Base-by-base conservation (phyloP, 805 yeast genomes). In the Saccharomyces kudriavzevii region DNA sequence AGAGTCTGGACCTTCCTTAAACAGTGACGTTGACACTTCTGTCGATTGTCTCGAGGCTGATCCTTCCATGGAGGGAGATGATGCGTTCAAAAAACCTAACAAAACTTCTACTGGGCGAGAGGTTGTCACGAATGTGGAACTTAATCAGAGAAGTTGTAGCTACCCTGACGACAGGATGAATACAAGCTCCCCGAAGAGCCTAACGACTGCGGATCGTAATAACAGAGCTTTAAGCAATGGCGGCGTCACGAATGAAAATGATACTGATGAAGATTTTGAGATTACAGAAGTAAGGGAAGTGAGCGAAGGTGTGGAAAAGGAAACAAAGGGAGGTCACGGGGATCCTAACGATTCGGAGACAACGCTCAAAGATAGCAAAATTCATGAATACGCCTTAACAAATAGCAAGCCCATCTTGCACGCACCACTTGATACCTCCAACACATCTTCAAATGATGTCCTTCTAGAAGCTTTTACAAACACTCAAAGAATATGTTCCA, bases 261-360 rank as follows among this genome's bases (percentile, higher is more conserved):
- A 56, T 9, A 61, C 57, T 13, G 69, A 62, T 60, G 74, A 71
- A 54, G 76, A 71, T 40, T 49, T 72, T n/a, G 72, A 72, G 40
- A 70, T 79, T 65, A 68, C 79, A 5, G 68, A 77, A 67, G 62
- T 75, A 47, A 58, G 74, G 52, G 67, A 64, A 22, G 59, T 70
- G 4, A 27, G 50, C 17, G 22, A 30, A 14, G 49, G 5, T 46
- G 50, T 5, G 31, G 26, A 8, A 43, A 22, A 17, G 6, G 22
- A n/a, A 22, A 14, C 10, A 11, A 25, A 50, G 11, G 45, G 22
- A 31, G 14, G 24, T 27, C 22, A n/a, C 6, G 35, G 17, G 27
- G 28, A 5, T 22, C 27, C 17, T 27, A 31, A 47, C 28, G 17
- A 14, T 49, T 35, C 48, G 25, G 24, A 46, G 5, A 47, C 61